These are phyloP conservation scores for Talaromyces islandicus DNA, from an alignment of 2,329 filamentous ascomycete species.

Conservation along the genomic window DNA sequence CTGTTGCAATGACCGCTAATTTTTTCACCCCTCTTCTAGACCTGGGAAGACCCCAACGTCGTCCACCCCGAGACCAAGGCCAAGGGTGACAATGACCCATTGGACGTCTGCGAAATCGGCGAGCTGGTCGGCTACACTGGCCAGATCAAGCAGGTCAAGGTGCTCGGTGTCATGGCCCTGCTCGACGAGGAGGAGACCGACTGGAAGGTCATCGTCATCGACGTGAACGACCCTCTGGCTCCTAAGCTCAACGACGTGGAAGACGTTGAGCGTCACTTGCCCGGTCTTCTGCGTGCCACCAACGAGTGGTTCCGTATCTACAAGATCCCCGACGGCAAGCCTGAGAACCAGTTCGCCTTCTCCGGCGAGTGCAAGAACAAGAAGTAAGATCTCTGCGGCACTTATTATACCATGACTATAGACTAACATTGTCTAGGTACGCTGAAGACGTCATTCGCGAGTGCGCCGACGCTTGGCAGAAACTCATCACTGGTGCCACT, in stretches of 20 bases:
- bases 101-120: constrained; percentile 99
- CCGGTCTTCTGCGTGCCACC: constrained; percentile 90
- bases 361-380: constrained; percentile 99
- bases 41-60: constrained; percentile 97
- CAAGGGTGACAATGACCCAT: constrained; percentile 98
- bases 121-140: constrained; percentile 94
- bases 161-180: constrained; percentile 97
- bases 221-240: constrained; percentile 94
- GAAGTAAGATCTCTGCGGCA: constrained; percentile 52
- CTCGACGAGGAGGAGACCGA: constrained; percentile 99
- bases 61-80: constrained; percentile 98
- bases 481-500: constrained; percentile 86
- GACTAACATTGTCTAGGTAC: constrained; percentile 51
- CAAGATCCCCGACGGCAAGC: constrained; percentile 99
- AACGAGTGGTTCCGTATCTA: constrained; percentile 99
- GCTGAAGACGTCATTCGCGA: constrained; percentile 93
- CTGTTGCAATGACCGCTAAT: background rate
- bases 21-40: constrained; percentile 52
- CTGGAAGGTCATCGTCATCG: constrained; percentile 99
- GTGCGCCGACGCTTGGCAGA: constrained; percentile 96
- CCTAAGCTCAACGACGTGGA: constrained; percentile 97
- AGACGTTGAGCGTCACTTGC: constrained; percentile 97
- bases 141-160: constrained; percentile 99
- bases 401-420: constrained; percentile 12
- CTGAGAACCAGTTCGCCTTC: constrained; percentile 99